phyloP scores from a whole-genome alignment of 2,329 filamentous ascomycete species.

The Apiospora arundinis region DNA sequence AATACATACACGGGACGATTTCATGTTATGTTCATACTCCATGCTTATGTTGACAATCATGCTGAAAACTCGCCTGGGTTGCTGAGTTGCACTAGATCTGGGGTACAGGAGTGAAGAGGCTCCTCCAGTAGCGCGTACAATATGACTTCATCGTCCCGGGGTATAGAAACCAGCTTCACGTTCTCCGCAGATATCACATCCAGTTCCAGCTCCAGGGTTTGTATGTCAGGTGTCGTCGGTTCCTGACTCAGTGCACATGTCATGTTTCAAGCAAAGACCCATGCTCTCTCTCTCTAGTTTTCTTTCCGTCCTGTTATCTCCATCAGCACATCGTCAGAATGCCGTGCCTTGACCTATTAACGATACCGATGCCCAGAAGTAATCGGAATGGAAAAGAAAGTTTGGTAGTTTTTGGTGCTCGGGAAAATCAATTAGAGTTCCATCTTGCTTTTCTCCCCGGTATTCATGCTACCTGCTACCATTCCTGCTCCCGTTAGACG shows the following conservation, averaged over 20 bases:
- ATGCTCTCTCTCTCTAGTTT: neutral
- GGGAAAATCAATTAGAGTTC: neutral
- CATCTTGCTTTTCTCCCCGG: neutral
- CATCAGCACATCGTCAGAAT: neutral
- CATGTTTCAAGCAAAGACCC: conserved; percentile 1
- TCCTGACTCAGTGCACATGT: conserved; percentile 10
- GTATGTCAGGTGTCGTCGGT: neutral
- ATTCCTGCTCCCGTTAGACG: neutral
- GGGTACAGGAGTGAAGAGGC: neutral
- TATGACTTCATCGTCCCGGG: conserved; percentile 1
- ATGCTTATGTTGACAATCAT: neutral
- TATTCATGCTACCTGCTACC: neutral
- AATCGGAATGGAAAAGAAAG: neutral
- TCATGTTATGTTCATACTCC: neutral
- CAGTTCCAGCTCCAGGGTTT: neutral
- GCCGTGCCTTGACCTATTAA: neutral
- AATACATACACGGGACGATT: neutral
- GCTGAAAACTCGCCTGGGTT: neutral
- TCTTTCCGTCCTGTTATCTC: neutral
- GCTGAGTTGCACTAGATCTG: neutral
- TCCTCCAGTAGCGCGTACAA: neutral
- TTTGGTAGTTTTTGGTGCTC: neutral
- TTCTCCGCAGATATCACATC: neutral
- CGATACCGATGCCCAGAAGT: neutral
- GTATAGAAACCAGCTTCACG: neutral